phyloP scores from a whole-genome alignment of 805 yeast species.

The Pichia paraexigua region DNA sequence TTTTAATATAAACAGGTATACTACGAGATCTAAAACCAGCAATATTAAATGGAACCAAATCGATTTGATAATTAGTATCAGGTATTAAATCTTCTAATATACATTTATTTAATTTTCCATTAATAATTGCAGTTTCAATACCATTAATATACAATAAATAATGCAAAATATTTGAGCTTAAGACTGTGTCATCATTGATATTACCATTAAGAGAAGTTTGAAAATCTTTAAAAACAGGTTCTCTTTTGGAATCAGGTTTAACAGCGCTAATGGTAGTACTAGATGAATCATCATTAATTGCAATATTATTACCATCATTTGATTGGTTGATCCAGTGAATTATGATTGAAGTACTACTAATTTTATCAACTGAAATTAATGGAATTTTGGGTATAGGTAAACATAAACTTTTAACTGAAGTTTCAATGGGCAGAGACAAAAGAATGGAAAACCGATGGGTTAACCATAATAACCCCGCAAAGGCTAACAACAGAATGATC shows the following conservation, averaged over 20 bases:
- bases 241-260: neutral
- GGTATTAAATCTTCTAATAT: constrained; percentile 28
- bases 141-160: constrained; percentile 35
- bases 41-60: constrained; percentile 35
- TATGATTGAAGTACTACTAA: constrained; percentile 37
- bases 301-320: neutral
- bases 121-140: constrained; percentile 26
- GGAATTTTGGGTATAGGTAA: constrained; percentile 52
- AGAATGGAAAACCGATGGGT: constrained; percentile 21
- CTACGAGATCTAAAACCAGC: constrained; percentile 35
- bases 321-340: constrained; percentile 44
- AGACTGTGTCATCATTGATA: constrained; percentile 2
- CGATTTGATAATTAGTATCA: constrained; percentile 33
- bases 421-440: constrained; percentile 36
- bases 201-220: neutral
- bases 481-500: neutral
- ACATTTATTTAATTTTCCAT: constrained; percentile 31
- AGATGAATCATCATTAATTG: neutral
- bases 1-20: constrained; percentile 33
- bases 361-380: constrained; percentile 45
- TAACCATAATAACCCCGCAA: constrained; percentile 21
- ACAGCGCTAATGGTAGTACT: neutral
- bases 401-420: constrained; percentile 37
- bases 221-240: neutral
- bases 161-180: constrained; percentile 25